A percentile compares a stretch with the other conserved stretches of the same genome.
Evolutionary conservation across 805 yeast species (phyloP).

Genomic region (Grigorovia transvaalensis): DNA sequence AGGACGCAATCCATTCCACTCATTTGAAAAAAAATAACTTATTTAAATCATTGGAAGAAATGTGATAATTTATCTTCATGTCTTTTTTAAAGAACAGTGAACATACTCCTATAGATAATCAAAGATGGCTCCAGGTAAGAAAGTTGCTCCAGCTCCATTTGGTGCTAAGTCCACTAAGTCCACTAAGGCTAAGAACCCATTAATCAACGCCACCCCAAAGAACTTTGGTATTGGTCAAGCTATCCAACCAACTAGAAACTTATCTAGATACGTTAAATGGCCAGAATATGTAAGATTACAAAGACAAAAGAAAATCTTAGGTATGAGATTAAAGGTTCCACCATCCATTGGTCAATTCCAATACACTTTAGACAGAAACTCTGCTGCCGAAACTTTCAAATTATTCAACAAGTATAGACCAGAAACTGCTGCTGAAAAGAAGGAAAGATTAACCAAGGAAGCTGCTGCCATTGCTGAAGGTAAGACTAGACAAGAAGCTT

Average conservation of each 20-base stretch:
- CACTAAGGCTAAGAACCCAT: conserved; percentile 63
- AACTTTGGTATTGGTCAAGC: conserved; percentile 95
- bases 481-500: conserved; percentile 91
- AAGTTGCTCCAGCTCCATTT: conserved; percentile 98
- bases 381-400: conserved; percentile 95
- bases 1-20: neutral
- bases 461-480: conserved; percentile 99
- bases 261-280: conserved; percentile 97
- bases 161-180: conserved; percentile 58
- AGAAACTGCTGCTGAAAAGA: conserved; percentile 94
- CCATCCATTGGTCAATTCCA: conserved; percentile 97
- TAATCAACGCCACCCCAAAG: conserved; percentile 82
- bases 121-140: conserved; percentile 48
- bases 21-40: neutral
- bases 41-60: neutral
- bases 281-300: conserved; percentile 97
- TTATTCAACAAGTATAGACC: conserved; percentile 98
- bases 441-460: conserved; percentile 97
- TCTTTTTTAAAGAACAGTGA: neutral
- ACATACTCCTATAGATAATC: conserved; percentile 2
- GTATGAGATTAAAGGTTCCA: conserved; percentile 96
- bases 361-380: conserved; percentile 94
- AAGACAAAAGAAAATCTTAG: conserved; percentile 96
- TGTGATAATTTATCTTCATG: neutral
- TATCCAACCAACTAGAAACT: conserved; percentile 90